Evolutionary conservation across 495 filamentous ascomycete species (phyloP), one percentile per base, ranked within the genome.

Genomic region (Extremus antarcticus): DNA sequence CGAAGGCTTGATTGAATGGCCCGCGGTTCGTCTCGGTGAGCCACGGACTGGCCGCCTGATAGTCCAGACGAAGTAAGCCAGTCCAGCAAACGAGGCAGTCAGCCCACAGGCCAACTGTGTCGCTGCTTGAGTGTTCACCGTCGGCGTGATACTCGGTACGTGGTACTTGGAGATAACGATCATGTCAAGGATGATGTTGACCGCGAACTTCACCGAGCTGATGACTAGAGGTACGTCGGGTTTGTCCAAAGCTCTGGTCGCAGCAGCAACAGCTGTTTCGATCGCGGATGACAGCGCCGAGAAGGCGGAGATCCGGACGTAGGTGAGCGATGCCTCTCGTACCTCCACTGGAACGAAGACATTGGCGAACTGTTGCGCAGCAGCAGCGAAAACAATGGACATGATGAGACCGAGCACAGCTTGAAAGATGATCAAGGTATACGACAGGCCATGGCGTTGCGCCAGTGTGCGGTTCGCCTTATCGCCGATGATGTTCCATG

Each of bases 141-240:
- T 81, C 9, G 81, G 82, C 15, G 57, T 70, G 51, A 71, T 66
- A 2, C 60, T 58, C 1, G 76, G 74, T 20, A 87, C 78, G 61
- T 84, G 83, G 56, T 84, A 84, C 13, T 71, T 78, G 1, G 84
- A 88, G 11, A 88, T 76, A 21, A 88, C 65, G n/a, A 88, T 60
- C 23, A 88, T 54, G 53, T 90, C 85, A 0, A 88, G 71, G 15
- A 86, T 54, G 46, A 88, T 88, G 62, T 88, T 88, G 47, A 85
- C 63, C 3, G 70, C 66, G 51, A 84, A 80, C 54, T 83, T 84
- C 11, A 73, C 71, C 0, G 71, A 73, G 63, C 76, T 86, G 61
- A 88, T 86, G 20, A 88, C 56, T 0, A 90, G 66, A 10, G 85
- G 84, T 1, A 90, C 78, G 62, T 88, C 85, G 0, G 86, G 86